Evolutionary conservation across 139 green algal species (phyloP), one percentile per base, ranked within the genome.

Genomic region (Volvox reticuliferus): DNA sequence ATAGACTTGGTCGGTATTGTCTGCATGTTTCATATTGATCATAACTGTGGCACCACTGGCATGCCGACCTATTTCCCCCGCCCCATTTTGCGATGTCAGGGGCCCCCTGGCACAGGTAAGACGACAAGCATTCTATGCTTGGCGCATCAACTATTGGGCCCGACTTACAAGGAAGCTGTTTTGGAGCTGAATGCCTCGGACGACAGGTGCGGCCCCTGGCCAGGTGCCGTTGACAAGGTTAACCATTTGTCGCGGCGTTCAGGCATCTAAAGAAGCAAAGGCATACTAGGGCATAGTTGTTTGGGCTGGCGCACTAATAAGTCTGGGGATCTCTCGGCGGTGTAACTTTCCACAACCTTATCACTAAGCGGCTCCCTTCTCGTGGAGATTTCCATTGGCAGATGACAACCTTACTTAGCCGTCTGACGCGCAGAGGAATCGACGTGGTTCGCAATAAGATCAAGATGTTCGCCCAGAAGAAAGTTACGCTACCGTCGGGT

Each of bases 381-480:
- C 9, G 44, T 55, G 44, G 44, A 55, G 5, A 55, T 14, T 55
- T 2, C 67, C 67, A 75, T 24, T 75, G 67, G 67, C n/a, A n/a
- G 67, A 12, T 28, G 14, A 26, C 6, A 26, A 32, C 24, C 67
- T 6, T 26, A 32, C 13, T 2, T n/a, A n/a, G 17, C 69, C n/a
- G 28, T 79, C 71, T 28, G 21, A 73, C 65, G n/a, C 65, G 24
- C 94, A 98, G 98, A 83, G 98, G 98, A 19, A 99, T 99, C 71
- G 98, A 99, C 75, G 98, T 99, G 16, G 98, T 99, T 62, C 95
- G 98, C 71, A 99, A 99, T 95, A 99, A 99, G 92, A 99, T 99
- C 93, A 99, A 99, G 95, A 99, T 99, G 96, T 99, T 99, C 96
- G 98, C 98, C 2, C 98, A 99, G 93, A 99, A 99, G 90, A 99